Evolutionary conservation across 2,329 filamentous ascomycete genomes (phyloP), one percentile per base, ranked within the genome.

Genomic region (Sphaerulina musiva): DNA sequence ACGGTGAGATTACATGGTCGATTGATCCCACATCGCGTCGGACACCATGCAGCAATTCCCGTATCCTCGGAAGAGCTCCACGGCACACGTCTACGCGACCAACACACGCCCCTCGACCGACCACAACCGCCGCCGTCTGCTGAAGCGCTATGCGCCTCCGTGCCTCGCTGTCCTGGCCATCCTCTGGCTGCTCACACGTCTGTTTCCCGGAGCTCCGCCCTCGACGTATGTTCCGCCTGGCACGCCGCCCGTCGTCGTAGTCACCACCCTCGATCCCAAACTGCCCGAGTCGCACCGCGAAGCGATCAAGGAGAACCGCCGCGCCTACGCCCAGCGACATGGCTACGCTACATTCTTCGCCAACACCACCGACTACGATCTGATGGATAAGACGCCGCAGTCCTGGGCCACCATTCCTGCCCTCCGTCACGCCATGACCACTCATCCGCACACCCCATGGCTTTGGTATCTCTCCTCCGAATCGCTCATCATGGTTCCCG

Each of bases 401-500:
- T 83, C 83, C 45, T 95, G 88, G 87, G 78, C 87, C 41, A 83
- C 87, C 64, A 80, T 97, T 50, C 88, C 92, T 57, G 88, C 92
- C 6, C 78, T 95, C 68, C 86, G 93, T 57, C 92, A 98, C 70
- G 92, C 92, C 46, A 83, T 97, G 73, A 84, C 89, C 6, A 79
- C 84, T 44, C 85, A 85, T 67, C 89, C 91, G 4, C 80, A 89
- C 62, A 84, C 82, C 58, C 83, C 80, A 46, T 95, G 85, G 69
- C 80, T 97, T 69, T 97, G 92, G 85, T 89, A 86, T 68, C 82
- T 98, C 12, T 88, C 92, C 56, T 81, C 88, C 63, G 83, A 93
- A 65, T 82, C 89, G 7, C 79, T 95, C 62, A 93, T 98, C 68
- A 95, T 95, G 87, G 87, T 93, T 69, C 85, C 87, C 6, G 73